These are phyloP conservation scores for Aspergillus unguis DNA, from an alignment of 2,329 filamentous ascomycete genomes.

Conservation along the genomic window DNA sequence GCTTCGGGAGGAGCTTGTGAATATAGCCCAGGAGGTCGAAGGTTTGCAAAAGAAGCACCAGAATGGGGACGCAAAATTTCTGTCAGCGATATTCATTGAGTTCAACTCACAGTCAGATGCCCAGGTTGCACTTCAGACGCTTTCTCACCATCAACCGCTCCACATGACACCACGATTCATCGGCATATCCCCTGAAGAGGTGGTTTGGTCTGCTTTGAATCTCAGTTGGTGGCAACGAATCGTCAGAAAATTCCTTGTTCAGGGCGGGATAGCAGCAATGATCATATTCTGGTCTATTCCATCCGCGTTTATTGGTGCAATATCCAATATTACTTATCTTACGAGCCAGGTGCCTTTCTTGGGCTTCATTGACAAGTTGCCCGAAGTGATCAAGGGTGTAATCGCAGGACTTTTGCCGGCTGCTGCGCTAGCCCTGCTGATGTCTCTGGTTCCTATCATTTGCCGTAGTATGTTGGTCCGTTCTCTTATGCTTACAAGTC, in stretches of 20 bases:
- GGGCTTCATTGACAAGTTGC: constrained; percentile 71
- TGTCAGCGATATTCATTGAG: constrained; percentile 83
- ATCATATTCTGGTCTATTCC: constrained; percentile 84
- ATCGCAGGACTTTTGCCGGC: constrained; percentile 81
- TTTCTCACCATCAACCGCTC: constrained; percentile 79
- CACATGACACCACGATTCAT: constrained; percentile 86
- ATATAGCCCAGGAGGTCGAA: constrained; percentile 67
- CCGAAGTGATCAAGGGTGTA: constrained; percentile 67
- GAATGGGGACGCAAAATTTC: constrained; percentile 59
- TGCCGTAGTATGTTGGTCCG: constrained; percentile 61
- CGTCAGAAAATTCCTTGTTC: constrained; percentile 64
- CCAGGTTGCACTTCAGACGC: constrained; percentile 77
- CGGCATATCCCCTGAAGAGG: constrained; percentile 74
- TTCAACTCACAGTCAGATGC: constrained; percentile 78
- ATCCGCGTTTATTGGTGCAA: constrained; percentile 74
- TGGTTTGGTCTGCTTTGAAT: constrained; percentile 83
- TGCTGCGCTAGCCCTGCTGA: constrained; percentile 73
- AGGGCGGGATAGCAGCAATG: constrained; percentile 68
- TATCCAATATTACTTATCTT: constrained; percentile 79
- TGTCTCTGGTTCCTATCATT: constrained; percentile 80
- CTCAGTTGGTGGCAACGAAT: constrained; percentile 83
- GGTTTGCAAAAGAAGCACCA: constrained; percentile 63
- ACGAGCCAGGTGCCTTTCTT: constrained; percentile 56
- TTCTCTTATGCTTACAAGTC: constrained; percentile 2
- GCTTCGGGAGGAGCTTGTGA: constrained; percentile 70